Percentiles rank a stretch among this genome's conserved stretches.
These are phyloP conservation scores for Populus hybrid DNA, from an alignment of 441 rosid species.

Conservation along the genomic window DNA sequence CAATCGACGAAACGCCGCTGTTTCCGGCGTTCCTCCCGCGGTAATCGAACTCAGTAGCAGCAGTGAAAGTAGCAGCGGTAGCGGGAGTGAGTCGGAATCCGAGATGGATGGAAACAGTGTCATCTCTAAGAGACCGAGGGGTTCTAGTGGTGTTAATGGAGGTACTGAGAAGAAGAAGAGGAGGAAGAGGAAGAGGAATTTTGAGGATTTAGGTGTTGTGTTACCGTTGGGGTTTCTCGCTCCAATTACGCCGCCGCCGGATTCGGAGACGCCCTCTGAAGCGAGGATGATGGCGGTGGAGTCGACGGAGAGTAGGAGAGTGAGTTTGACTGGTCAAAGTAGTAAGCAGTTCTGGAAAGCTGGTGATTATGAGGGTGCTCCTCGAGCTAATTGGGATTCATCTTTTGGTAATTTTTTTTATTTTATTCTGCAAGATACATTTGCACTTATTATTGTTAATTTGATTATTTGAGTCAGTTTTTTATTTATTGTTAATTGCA, in stretches of 20 bases:
- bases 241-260: slow-evolving; percentile 22
- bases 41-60: slow-evolving; percentile 42
- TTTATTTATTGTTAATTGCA: background rate
- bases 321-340: slow-evolving; percentile 22
- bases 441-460: background rate
- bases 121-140: slow-evolving; percentile 24
- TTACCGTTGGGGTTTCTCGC: slow-evolving; percentile 43
- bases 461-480: background rate
- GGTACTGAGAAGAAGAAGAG: slow-evolving; percentile 16
- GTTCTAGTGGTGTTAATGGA: background rate
- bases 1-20: slow-evolving; percentile 6
- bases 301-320: background rate
- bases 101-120: slow-evolving; percentile 17
- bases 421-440: background rate
- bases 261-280: background rate
- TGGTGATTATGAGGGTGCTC: slow-evolving; percentile 71
- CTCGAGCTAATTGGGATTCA: slow-evolving; percentile 50
- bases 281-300: slow-evolving; percentile 5
- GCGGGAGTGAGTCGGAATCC: slow-evolving; percentile 46
- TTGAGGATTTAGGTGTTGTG: slow-evolving; percentile 28
- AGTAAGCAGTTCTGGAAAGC: slow-evolving; percentile 92
- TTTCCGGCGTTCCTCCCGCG: slow-evolving; percentile 15
- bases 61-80: slow-evolving; percentile 27
- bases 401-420: slow-evolving; percentile 41
- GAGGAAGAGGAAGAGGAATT: slow-evolving; percentile 30